phyloP scores from a whole-genome alignment of 164 flowering plant genomes.

The Nelumbo lutea region DNA sequence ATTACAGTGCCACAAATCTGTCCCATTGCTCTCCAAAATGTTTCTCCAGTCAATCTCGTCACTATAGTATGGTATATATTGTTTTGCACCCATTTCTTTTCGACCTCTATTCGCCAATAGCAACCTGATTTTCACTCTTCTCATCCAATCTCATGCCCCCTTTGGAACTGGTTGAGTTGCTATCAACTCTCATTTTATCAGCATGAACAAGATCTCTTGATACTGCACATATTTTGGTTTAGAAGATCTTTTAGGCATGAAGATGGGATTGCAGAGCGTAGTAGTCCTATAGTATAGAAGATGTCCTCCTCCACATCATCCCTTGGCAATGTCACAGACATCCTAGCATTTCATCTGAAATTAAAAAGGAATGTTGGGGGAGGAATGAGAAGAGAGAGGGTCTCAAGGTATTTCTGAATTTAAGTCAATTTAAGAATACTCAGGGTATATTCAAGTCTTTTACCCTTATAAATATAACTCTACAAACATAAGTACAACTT shows the following conservation, averaged over 20 bases:
- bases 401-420: too few relatives aligned
- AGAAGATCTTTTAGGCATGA: conserved; percentile 3
- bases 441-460: too few relatives aligned
- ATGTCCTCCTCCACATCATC: conserved; percentile 4
- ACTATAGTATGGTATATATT: too few relatives aligned
- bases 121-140: not conserved
- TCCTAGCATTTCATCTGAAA: too few relatives aligned
- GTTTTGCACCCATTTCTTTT: too few relatives aligned
- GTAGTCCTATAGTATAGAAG: conserved; percentile 11
- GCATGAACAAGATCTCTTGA: not conserved
- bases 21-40: conserved; percentile 19
- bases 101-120: too few relatives aligned
- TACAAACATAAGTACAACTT: not conserved
- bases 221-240: conserved; percentile 7
- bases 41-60: conserved; percentile 11
- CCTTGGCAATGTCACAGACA: not conserved
- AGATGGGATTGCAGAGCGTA: conserved; percentile 1
- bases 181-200: not conserved
- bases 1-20: conserved; percentile 6
- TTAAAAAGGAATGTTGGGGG: too few relatives aligned
- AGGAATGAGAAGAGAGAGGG: too few relatives aligned
- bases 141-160: not conserved
- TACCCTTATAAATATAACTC: not conserved
- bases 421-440: too few relatives aligned
- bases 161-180: not conserved